A percentile compares a stretch with the other conserved stretches of the same genome.
phyloP scores from a whole-genome alignment of 768 basidiomycete species.

The Mrakia frigida region DNA sequence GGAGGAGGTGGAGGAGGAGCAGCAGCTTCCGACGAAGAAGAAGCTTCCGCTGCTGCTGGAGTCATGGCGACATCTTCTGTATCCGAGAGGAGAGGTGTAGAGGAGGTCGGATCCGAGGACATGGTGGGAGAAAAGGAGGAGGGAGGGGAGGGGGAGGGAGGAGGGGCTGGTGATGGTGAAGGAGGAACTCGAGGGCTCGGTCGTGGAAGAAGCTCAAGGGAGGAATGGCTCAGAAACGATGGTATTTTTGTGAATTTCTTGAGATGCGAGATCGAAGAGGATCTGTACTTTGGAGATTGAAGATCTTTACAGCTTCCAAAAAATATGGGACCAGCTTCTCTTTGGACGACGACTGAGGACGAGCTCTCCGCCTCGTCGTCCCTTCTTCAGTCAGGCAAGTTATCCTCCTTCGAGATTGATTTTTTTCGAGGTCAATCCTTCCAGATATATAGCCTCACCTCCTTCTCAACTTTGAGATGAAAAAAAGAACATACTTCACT shows the following conservation, averaged over 20 bases:
- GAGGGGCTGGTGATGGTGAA: neutral
- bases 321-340: no score
- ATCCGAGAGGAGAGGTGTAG: conserved; percentile 19
- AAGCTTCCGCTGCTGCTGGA: neutral
- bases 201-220: neutral
- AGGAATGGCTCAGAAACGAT: neutral
- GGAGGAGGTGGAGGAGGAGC: conserved; percentile 10
- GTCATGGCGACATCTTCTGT: conserved; percentile 12
- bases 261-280: no score
- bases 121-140: neutral
- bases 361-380: no score
- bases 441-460: no score
- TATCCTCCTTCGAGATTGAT: neutral
- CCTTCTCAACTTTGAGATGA: no score
- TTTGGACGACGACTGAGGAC: no score
- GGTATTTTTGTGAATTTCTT: no score
- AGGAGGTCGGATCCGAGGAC: conserved; percentile 13
- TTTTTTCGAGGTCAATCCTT: neutral
- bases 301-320: no score
- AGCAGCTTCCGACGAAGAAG: neutral
- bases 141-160: no score
- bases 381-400: no score
- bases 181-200: neutral
- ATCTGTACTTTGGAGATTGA: no score
- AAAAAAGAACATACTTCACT: no score